Evolutionary conservation across 768 basidiomycete genomes (phyloP).

Genomic region (Mycena filopes): DNA sequence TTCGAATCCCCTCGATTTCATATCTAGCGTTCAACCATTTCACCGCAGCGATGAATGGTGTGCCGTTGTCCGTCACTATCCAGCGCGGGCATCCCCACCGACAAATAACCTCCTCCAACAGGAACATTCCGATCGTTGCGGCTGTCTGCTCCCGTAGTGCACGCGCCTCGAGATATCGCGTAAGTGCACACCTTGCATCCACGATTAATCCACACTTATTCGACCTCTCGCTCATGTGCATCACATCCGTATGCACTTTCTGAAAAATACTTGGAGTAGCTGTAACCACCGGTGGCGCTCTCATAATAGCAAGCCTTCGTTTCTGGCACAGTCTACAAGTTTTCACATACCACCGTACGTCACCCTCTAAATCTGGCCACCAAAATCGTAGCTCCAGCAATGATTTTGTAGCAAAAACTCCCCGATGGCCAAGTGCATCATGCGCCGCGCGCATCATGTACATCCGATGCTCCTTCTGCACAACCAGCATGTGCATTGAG

Average conservation of each 20-base stretch:
- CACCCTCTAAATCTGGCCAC: constrained; percentile 33
- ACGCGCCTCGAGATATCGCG: constrained; percentile 35
- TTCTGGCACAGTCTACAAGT: no score
- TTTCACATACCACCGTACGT: no score
- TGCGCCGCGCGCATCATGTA: no score
- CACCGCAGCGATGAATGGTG: constrained; percentile 40
- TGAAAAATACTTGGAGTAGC: no score
- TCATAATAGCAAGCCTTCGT: background rate
- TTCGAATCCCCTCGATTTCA: constrained; percentile 50
- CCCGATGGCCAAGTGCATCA: constrained; percentile 33
- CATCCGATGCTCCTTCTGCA: background rate
- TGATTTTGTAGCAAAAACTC: constrained; percentile 16
- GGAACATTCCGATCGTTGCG: constrained; percentile 36
- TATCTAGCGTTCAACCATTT: constrained; percentile 36
- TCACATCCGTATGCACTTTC: constrained; percentile 42
- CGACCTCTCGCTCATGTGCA: constrained; percentile 37
- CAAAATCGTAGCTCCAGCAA: constrained; percentile 33
- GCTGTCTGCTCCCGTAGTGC: constrained; percentile 36
- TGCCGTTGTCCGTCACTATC: constrained; percentile 50
- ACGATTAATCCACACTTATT: constrained; percentile 38
- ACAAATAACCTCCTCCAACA: constrained; percentile 46
- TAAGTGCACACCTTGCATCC: constrained; percentile 39
- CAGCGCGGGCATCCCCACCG: constrained; percentile 47
- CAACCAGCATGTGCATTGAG: constrained; percentile 12
- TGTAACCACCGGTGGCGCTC: background rate